Evolutionary conservation across 495 filamentous ascomycete species (phyloP).

Genomic region (Zalerion maritima): DNA sequence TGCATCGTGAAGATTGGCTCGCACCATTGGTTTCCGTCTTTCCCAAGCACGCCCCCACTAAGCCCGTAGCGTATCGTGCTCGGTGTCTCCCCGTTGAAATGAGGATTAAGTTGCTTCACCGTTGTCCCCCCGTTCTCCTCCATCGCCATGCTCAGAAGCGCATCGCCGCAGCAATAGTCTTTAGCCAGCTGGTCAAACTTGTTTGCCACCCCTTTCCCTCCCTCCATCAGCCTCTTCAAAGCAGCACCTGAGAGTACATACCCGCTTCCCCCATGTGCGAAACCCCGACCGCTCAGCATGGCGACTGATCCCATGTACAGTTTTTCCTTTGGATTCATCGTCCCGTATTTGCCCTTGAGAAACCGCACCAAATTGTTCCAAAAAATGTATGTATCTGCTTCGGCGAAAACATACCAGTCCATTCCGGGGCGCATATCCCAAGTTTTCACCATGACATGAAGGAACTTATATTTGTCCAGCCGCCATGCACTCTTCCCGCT

Average conservation of each 20-base stretch:
- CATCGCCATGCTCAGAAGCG: slow-evolving; percentile 44
- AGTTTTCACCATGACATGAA: slow-evolving; percentile 29
- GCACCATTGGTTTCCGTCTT: slow-evolving; percentile 53
- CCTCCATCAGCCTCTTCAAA: slow-evolving; percentile 28
- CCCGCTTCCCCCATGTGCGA: slow-evolving; percentile 56
- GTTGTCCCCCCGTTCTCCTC: slow-evolving; percentile 25
- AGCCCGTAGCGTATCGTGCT: slow-evolving; percentile 33
- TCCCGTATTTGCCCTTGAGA: no score
- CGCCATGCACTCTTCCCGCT: no score
- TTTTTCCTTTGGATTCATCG: slow-evolving; percentile 32
- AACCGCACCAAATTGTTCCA: slow-evolving; percentile 47
- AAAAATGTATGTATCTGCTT: slow-evolving; percentile 52
- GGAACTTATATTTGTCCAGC: slow-evolving; percentile 33
- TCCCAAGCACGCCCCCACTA: no score
- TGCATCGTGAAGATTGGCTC: slow-evolving; percentile 46
- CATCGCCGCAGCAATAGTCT: slow-evolving; percentile 54
- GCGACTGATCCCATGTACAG: slow-evolving; percentile 47
- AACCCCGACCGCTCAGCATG: slow-evolving; percentile 37
- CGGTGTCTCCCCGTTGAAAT: slow-evolving; percentile 41
- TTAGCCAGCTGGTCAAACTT: slow-evolving; percentile 39
- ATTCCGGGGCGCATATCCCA: slow-evolving; percentile 30
- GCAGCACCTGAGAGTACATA: slow-evolving; percentile 48
- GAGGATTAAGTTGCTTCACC: slow-evolving; percentile 11
- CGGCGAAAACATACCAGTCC: slow-evolving; percentile 57
- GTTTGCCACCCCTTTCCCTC: slow-evolving; percentile 28